Percentiles rank a stretch among this genome's conserved stretches.
Evolutionary conservation across 371 early-diverging fungal species (phyloP).

Genomic region (Mortierella sp.): DNA sequence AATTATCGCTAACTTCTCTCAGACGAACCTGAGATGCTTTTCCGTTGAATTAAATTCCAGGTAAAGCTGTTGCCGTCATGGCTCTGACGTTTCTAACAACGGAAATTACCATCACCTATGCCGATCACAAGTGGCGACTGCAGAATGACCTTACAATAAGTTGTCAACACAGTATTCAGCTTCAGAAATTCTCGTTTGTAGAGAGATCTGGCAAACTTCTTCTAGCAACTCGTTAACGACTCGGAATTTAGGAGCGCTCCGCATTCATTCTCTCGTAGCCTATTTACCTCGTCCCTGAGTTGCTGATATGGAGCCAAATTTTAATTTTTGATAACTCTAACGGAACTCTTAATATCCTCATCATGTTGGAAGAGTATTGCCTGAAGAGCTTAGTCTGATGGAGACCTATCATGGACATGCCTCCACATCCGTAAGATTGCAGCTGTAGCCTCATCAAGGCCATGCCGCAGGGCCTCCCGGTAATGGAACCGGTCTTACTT

Average conservation of each 20-base stretch:
- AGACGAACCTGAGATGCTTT: not conserved
- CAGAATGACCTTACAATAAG: conserved; percentile 16
- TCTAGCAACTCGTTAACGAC: conserved; percentile 18
- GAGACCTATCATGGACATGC: conserved; percentile 11
- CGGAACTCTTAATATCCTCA: conserved; percentile 8
- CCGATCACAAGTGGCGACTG: conserved; percentile 25
- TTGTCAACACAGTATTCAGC: conserved; percentile 9
- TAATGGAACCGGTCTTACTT: conserved; percentile 20
- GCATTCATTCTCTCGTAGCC: conserved; percentile 12
- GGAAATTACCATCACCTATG: conserved; percentile 23
- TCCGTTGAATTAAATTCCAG: conserved; percentile 19
- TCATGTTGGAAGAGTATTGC: not conserved
- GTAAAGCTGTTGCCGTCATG: conserved; percentile 14
- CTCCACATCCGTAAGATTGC: conserved; percentile 15
- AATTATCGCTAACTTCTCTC: conserved; percentile 4
- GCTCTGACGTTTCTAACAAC: conserved; percentile 25
- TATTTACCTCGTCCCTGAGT: conserved; percentile 21
- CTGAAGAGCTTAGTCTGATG: conserved; percentile 14
- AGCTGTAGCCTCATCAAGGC: conserved; percentile 17
- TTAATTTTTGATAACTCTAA: conserved; percentile 17
- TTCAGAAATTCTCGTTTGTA: conserved; percentile 25
- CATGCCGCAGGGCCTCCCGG: conserved; percentile 19
- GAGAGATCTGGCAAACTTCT: conserved; percentile 19
- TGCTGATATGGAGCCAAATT: conserved; percentile 14
- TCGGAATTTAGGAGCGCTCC: conserved; percentile 22